Conservation (phyloP, 2,329 filamentous ascomycete genomes). For the Colletotrichum echinochloae region DNA sequence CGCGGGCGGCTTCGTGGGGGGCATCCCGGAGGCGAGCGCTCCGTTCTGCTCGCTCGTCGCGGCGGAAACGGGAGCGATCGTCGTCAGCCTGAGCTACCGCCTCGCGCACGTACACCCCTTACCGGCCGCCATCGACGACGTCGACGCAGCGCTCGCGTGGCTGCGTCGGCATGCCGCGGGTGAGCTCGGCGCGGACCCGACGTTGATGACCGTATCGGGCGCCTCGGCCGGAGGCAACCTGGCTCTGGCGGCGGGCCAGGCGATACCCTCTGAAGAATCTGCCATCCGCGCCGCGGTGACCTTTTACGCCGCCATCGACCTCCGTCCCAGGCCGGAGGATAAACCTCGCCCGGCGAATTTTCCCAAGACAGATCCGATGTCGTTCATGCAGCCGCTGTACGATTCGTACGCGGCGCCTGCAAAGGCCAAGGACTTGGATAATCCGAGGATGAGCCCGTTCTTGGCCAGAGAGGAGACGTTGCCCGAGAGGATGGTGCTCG, state of each 20-base stretch:
- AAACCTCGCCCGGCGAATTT: slow-evolving; percentile 52
- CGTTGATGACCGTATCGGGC: slow-evolving; percentile 57
- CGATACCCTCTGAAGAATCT: background rate
- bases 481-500: slow-evolving; percentile 54
- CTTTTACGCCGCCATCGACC: slow-evolving; percentile 56
- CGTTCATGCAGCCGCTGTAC: slow-evolving; percentile 55
- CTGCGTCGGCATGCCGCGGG: slow-evolving; percentile 53
- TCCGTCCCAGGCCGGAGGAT: slow-evolving; percentile 52
- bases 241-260: slow-evolving; percentile 51
- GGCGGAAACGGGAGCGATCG: slow-evolving; percentile 55
- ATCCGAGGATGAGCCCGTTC: slow-evolving; percentile 53
- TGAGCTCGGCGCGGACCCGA: slow-evolving; percentile 52
- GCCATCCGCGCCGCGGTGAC: slow-evolving; percentile 54
- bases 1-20: slow-evolving; percentile 58
- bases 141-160: slow-evolving; percentile 57
- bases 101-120: slow-evolving; percentile 64
- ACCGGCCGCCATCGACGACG: slow-evolving; percentile 60
- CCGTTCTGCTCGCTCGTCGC: slow-evolving; percentile 51
- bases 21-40: slow-evolving; percentile 54
- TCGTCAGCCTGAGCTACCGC: slow-evolving; percentile 63
- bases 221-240: slow-evolving; percentile 59
- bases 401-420: slow-evolving; percentile 56
- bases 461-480: slow-evolving; percentile 50
- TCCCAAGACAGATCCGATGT: slow-evolving; percentile 54
- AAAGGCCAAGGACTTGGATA: slow-evolving; percentile 45